Evolutionary conservation across 1,139 yeast genomes (phyloP), one percentile per base, ranked within the genome.

Genomic region (Kodamaea sp.): DNA sequence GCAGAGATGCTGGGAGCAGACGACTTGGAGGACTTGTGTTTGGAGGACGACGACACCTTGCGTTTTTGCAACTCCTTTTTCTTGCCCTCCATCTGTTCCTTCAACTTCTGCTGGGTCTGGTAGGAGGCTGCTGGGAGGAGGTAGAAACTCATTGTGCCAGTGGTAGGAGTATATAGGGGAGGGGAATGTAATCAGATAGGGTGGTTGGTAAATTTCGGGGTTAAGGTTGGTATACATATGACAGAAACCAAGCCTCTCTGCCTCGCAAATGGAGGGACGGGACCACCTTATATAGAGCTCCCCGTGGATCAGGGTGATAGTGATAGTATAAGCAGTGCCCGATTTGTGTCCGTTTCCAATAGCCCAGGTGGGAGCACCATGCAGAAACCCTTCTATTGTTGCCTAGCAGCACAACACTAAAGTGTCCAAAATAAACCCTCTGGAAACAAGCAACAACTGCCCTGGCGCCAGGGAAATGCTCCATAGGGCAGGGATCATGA

Each of bases 91-190:
- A 47, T 44, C 29, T 46, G 46, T 25, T 41, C 46, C 35, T 46
- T 44, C 35, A 48, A 37, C 38, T 47, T 47, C 31, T 50, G 51
- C 30, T 50, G 54, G 10, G 50, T 44, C 35, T 50, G 54, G 35
- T 44, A 50, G 7, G 51, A 46, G 14, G 44, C 50, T 7, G 44
- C 43, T 4, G 51, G 51, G 11, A 48, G 24, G 9, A 47, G 36
- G 35, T 37, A 47, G 39, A 47, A 47, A 31, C 44, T 47, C 52
- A 48, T 48, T 24, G n/a, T 19, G 11, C 20, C 11, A 15, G 16
- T 16, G 14, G 9, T 12, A 12, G 26, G 14, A 13, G 26, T 12
- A 12, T 24, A 15, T 24, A 7, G 26, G 7, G 9, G 6, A 8
- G 13, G 26, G 26, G 16, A 18, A 9, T 18, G 21, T 6, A 18